Evolutionary conservation across 78 protist species (phyloP), one percentile per base, ranked within the genome.

Genomic region (Dictyostelium intermedium): DNA sequence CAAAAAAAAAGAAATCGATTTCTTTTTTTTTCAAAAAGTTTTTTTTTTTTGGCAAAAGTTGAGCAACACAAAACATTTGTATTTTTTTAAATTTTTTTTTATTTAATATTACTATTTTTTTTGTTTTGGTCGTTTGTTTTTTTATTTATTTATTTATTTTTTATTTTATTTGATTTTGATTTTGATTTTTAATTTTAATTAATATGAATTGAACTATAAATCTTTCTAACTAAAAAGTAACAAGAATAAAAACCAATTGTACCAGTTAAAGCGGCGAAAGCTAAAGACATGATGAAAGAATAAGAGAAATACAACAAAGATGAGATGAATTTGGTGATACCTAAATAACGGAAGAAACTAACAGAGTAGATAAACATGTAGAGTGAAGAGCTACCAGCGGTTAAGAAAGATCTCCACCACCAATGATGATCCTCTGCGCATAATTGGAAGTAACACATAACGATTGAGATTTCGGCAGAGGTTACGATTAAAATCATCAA

Each of bases 381-480:
- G 34, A 99, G 34, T 32, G 98, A 96, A 5, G 97, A 89, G 8
- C 92, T 37, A 74, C 98, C 99, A 2, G 98, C 39, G 4, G 97
- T 96, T 82, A 98, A 32, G 97, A 97, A 98, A 2, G 99, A 76
- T 61, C 99, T 85, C 99, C 99, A 99, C 99, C 99, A 98, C 99
- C 99, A 98, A 83, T 97, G 95, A 91, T 98, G 97, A 83, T 98
- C 98, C 82, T 97, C 98, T 23, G 92, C 69, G 73, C 98, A 97
- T 25, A 98, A 97, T 85, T 98, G 99, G 97, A 98, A 98, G 97
- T 99, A 99, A 85, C 96, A 86, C 98, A 98, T 95, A 23, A 98
- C 98, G 66, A 99, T 94, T 23, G 99, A 82, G 86, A 98, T 97
- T 72, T 98, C 99, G 18, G 98, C 98, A 60, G 97, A 85, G 5